Base-by-base conservation (phyloP, 805 yeast species). In the Metschnikowia lachancei region DNA sequence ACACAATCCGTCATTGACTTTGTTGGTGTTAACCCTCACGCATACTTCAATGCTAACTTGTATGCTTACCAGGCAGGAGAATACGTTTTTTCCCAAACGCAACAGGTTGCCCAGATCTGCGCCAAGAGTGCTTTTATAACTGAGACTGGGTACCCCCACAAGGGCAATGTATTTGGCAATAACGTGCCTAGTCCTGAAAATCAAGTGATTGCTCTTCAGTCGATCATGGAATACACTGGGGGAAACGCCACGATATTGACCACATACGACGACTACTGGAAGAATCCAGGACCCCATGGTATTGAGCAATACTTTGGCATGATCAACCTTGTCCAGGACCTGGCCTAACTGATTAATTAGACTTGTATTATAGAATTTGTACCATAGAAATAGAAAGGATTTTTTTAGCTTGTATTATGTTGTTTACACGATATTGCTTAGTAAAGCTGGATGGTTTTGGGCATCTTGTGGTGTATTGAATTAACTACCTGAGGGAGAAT, bases 261-360 rank as follows among this genome's bases (percentile, higher is more conserved):
- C 17, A 82, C 90, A n/a, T 89, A 69, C 66, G 72, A 91, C 59
- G 97, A 91, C 65, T 74, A 67, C 66, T 91, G 97, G 97, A 91
- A 91, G 63, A 58, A 61, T 10, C 90, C 97, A 19, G 97, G 97
- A 48, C 73, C 76, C 2, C 85, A 87, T 63, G 86, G 84, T 52
- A 82, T 91, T 60, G 97, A 91, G 69, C 96, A 88, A 68, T 81
- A 80, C 43, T 91, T 91, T 58, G 97, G 97, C 59, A 71, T 80
- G 52, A 71, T 78, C 47, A 63, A 73, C 34, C 66, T 71, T 40
- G 63, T 69, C 55, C 38, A 48, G 29, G 17, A 36, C 8, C 13
- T 19, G 11, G 3, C 24, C 14, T 7, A 19, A 8, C 39, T 8
- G 24, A 36, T 36, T 4, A 36, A 36, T 37, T 34, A n/a, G 31